These are phyloP conservation scores for Pulveroboletus sp. DNA, from an alignment of 768 basidiomycete genomes.

Conservation along the genomic window DNA sequence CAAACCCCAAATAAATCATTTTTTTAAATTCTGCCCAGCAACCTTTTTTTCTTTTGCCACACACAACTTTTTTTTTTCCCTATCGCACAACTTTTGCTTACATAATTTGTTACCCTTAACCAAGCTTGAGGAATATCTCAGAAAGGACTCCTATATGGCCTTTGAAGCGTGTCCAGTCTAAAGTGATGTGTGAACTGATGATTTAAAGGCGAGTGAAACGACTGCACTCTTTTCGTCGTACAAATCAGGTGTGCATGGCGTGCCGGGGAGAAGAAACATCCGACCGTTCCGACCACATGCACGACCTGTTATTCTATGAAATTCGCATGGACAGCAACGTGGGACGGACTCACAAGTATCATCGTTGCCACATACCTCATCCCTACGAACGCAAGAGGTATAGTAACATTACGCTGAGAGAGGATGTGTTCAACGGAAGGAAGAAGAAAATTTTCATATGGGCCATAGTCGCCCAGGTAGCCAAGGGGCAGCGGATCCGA, in stretches of 20 bases:
- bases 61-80: no score
- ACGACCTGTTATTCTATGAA: background rate
- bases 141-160: background rate
- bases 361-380: slow-evolving; percentile 6
- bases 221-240: slow-evolving; percentile 14
- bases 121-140: slow-evolving; percentile 2
- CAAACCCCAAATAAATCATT: no score
- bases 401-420: slow-evolving; percentile 1
- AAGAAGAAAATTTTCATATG: slow-evolving; percentile 5
- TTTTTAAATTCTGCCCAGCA: no score
- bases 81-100: no score
- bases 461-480: background rate
- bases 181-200: background rate
- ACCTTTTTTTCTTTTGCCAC: no score
- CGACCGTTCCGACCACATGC: background rate
- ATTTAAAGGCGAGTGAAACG: background rate
- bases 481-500: slow-evolving; percentile 5
- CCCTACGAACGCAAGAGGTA: slow-evolving; percentile 8
- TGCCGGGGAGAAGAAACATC: background rate
- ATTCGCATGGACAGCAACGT: background rate
- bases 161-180: slow-evolving; percentile 13
- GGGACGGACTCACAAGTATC: slow-evolving; percentile 6
- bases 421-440: background rate
- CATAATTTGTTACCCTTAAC: no score
- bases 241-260: slow-evolving; percentile 1